A percentile compares a stretch with the other conserved stretches of the same genome.
These are phyloP conservation scores for Alternaria sp. DNA, from an alignment of 2,329 filamentous ascomycete genomes.

Conservation along the genomic window DNA sequence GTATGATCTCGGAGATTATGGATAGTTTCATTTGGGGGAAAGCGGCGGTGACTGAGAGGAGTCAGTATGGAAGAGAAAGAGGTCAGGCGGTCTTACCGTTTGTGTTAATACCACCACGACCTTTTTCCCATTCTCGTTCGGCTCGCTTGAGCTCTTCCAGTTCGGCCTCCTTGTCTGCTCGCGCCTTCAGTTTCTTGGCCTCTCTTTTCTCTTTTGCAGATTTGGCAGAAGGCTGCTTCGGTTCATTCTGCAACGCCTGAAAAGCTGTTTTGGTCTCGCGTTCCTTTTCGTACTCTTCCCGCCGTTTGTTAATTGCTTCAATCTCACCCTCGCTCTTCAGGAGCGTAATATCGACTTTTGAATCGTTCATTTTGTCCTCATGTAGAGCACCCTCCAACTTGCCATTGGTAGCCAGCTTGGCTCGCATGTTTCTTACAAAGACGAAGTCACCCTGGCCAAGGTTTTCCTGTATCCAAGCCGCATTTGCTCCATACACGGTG, in stretches of 20 bases:
- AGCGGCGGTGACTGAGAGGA: slow-evolving; percentile 55
- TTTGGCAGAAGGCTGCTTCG: slow-evolving; percentile 29
- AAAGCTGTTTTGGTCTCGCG: slow-evolving; percentile 19
- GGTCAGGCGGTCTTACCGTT: slow-evolving; percentile 45
- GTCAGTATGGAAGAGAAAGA: slow-evolving; percentile 8
- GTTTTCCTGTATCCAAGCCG: slow-evolving; percentile 61
- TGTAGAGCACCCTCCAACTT: slow-evolving; percentile 77
- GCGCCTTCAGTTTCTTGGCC: slow-evolving; percentile 45
- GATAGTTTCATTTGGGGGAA: slow-evolving; percentile 47
- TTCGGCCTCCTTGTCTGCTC: slow-evolving; percentile 43
- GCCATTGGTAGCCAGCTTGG: slow-evolving; percentile 60
- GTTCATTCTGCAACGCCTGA: slow-evolving; percentile 18
- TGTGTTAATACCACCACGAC: slow-evolving; percentile 42
- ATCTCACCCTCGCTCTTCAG: slow-evolving; percentile 15
- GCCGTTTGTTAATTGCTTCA: slow-evolving; percentile 59
- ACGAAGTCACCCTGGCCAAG: slow-evolving; percentile 69
- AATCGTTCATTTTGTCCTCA: slow-evolving; percentile 60
- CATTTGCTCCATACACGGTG: slow-evolving; percentile 73
- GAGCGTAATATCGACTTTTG: slow-evolving; percentile 64
- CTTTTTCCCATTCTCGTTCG: slow-evolving; percentile 16
- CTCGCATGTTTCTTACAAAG: slow-evolving; percentile 72
- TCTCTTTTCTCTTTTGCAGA: slow-evolving; percentile 43
- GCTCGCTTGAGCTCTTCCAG: slow-evolving; percentile 33
- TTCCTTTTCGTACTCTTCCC: slow-evolving; percentile 64
- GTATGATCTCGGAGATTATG: slow-evolving; percentile 55